phyloP scores from a whole-genome alignment of 441 rosid genomes.

The Populus hybrid region DNA sequence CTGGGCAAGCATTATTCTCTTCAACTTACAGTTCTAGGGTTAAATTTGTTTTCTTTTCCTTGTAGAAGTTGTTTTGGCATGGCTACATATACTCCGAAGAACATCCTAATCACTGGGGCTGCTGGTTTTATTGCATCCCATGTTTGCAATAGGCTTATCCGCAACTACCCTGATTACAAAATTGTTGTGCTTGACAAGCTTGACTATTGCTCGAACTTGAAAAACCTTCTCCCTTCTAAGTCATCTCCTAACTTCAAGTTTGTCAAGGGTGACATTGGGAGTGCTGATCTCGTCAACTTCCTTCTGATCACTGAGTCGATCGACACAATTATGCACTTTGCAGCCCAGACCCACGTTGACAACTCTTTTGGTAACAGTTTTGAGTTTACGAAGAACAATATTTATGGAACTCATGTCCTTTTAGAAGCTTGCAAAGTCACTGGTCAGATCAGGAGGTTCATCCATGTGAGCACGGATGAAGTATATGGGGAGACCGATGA shows the following conservation, averaged over 20 bases:
- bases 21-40: neutral
- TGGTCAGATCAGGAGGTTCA: conserved; percentile 51
- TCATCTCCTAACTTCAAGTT: conserved; percentile 78
- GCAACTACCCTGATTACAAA: conserved; percentile 76
- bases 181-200: conserved; percentile 91
- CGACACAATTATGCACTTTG: conserved; percentile 57
- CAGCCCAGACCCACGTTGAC: conserved; percentile 50
- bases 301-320: conserved; percentile 45
- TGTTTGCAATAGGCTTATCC: conserved; percentile 61
- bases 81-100: conserved; percentile 82
- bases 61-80: conserved; percentile 20
- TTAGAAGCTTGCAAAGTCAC: conserved; percentile 55
- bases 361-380: conserved; percentile 51
- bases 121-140: conserved; percentile 85
- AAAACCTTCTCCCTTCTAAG: conserved; percentile 65
- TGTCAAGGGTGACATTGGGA: conserved; percentile 53
- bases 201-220: conserved; percentile 79
- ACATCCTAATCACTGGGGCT: conserved; percentile 88
- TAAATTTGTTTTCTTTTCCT: neutral
- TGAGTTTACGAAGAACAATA: conserved; percentile 52
- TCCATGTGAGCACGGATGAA: conserved; percentile 47
- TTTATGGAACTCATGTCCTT: conserved; percentile 50
- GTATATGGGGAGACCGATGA: conserved; percentile 24
- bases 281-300: conserved; percentile 54
- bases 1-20: neutral